Conservation (phyloP, 257 asterid genomes). For the Solanum piurae region DNA sequence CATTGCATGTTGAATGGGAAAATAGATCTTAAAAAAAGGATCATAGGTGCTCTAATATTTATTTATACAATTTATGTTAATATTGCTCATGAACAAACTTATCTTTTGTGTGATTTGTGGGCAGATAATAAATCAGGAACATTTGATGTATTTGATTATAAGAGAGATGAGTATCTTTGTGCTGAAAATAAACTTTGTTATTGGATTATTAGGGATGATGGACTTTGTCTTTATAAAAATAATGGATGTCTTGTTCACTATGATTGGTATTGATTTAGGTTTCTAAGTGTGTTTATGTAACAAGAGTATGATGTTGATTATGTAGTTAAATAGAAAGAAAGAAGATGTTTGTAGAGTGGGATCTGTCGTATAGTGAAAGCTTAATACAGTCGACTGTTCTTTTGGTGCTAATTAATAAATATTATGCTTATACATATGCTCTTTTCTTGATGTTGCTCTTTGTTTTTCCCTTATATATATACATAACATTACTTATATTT, state of each 20-base stretch:
- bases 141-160: background rate
- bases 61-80: background rate
- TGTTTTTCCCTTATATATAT: background rate
- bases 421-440: background rate
- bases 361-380: background rate
- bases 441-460: background rate
- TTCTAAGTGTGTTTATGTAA: background rate
- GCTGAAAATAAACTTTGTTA: background rate
- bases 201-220: background rate
- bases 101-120: background rate
- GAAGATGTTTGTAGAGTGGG: background rate
- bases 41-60: background rate
- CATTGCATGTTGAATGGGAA: background rate
- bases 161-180: background rate
- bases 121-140: background rate
- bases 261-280: background rate
- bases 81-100: background rate
- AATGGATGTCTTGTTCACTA: background rate
- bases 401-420: too few relatives aligned
- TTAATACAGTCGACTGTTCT: accelerated
- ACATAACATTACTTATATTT: background rate
- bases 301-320: background rate
- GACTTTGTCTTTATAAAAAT: background rate
- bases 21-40: background rate
- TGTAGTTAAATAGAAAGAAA: background rate